Base-by-base conservation (phyloP, 2,329 filamentous ascomycete species). In the Mariannaea elegans region DNA sequence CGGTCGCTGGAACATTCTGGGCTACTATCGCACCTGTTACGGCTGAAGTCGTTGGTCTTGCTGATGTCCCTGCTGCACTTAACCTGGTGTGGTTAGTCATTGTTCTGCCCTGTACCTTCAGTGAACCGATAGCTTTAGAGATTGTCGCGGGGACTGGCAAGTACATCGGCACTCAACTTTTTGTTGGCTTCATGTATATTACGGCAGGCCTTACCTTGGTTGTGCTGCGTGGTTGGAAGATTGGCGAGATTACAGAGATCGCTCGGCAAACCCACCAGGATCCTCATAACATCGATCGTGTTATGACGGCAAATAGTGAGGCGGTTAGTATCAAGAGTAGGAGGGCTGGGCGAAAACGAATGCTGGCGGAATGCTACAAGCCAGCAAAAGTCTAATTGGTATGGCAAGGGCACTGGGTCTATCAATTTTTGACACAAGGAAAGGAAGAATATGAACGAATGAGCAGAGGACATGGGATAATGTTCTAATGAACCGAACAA, bases 21-120 rank as follows among this genome's bases (percentile, higher is more conserved):
- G 82, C 86, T 0, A 88, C 88, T 1, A 83, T 90, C 24, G 88
- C 80, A 0, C 90, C 91, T 0, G 86, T 94, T 7, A 85, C 85
- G 5, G 89, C 89, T 3, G 91, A 94, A 74, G 86, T 94, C 1
- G 86, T 94, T 27, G 91, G 91, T 0, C 73, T 94, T 4, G 83
- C 84, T 57, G 77, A 90, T 39, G 80, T 94, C 2, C 89, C 91
- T 1, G 86, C 89, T 69, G 84, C 79, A 0, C 75, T 94, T 36
- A 91, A 87, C 52, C 81, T 94, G 16, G 84, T 87, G 18, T 94
- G 91, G 91, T 71, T 94, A 23, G 80, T 87, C 6, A 81, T 94
- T 14, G 85, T 90, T 5, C 72, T 93, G 9, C 92, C 91, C 1
- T 85, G 86, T 12, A 92, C 89, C 0, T 93, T 89, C 65, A 83